phyloP scores from a whole-genome alignment of 2,329 filamentous ascomycete genomes.

The Fonsecaea pedrosoi region DNA sequence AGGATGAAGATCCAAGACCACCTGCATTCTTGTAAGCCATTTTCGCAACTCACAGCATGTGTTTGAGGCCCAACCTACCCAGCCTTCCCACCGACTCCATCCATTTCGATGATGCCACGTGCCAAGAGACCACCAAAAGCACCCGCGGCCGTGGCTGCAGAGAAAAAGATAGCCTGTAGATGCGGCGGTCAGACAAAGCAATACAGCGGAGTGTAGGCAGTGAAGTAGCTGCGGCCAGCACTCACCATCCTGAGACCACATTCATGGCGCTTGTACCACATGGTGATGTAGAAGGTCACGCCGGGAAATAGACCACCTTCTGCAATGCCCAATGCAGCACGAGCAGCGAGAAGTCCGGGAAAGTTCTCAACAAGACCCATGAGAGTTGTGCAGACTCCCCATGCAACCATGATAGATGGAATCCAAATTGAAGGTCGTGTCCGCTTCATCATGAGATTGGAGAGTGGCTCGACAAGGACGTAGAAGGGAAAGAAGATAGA shows the following conservation, averaged over 20 bases:
- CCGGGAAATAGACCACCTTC: constrained; percentile 48
- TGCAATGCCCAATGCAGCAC: constrained; percentile 54
- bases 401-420: constrained; percentile 43
- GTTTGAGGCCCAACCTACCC: constrained; percentile 38
- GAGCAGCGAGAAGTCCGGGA: constrained; percentile 26
- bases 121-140: constrained; percentile 44
- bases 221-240: neutral
- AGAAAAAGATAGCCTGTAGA: constrained; percentile 33
- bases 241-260: constrained; percentile 32
- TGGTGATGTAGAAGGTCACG: constrained; percentile 34
- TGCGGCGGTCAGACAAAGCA: neutral
- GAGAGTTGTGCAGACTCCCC: constrained; percentile 58
- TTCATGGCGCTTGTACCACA: constrained; percentile 32
- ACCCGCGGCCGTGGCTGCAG: constrained; percentile 34
- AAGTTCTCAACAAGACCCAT: constrained; percentile 55
- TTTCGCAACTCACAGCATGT: neutral
- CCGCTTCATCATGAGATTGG: constrained; percentile 44
- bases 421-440: constrained; percentile 31
- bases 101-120: constrained; percentile 51
- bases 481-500: constrained; percentile 38
- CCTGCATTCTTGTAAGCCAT: neutral
- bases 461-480: constrained; percentile 45
- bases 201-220: neutral
- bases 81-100: constrained; percentile 49
- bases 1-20: constrained; percentile 54